Evolutionary conservation across 495 filamentous ascomycete species (phyloP), one percentile per base, ranked within the genome.

Genomic region (Tuber microsphaerosporum): DNA sequence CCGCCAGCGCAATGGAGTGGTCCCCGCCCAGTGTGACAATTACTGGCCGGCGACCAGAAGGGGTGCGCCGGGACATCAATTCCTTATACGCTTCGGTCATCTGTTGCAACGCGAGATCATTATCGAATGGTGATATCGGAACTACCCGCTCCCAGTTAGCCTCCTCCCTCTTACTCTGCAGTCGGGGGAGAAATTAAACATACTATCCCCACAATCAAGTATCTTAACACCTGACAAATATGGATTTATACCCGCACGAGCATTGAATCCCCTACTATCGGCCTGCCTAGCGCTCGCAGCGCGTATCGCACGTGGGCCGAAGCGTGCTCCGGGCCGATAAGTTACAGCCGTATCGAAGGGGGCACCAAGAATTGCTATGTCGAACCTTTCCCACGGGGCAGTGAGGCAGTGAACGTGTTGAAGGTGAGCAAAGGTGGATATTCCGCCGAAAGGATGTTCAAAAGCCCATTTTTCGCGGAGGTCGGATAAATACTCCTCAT

Each of bases 301-400:
- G 71, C 93, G 89, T 76, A 96, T 96, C 73, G 92, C 90, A 44
- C 92, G 89, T 31, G 93, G 93, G 0, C 92, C 92, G 82, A 94
- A 94, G 20, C 92, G 88, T 34, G 93, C 93, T 89, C 91, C 91
- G 71, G 93, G 93, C 77, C 93, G 85, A 84, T 94, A 94, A 77
- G 86, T 90, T 26, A 92, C 90, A 26, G 92, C 91, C 1, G 92
- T 94, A 83, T 96, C 93, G 81, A 96, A 96, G 0, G 93, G 93
- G 1, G 89, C 92, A 2, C 93, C 93, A 71, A 96, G 88, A 71
- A 96, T 88, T 45, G 87, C 93, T 76, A 96, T 93, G 82, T 96
- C 93, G 78, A 90, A 94, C 41, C 84, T 82, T 76, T 88, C 87
- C 51, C 88, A 84, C 0, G 91, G 91, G 70, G 88, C 88, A 44